Evolutionary conservation across 1,284 basidiomycete genomes (phyloP).

Genomic region (Naganishia cerealis): DNA sequence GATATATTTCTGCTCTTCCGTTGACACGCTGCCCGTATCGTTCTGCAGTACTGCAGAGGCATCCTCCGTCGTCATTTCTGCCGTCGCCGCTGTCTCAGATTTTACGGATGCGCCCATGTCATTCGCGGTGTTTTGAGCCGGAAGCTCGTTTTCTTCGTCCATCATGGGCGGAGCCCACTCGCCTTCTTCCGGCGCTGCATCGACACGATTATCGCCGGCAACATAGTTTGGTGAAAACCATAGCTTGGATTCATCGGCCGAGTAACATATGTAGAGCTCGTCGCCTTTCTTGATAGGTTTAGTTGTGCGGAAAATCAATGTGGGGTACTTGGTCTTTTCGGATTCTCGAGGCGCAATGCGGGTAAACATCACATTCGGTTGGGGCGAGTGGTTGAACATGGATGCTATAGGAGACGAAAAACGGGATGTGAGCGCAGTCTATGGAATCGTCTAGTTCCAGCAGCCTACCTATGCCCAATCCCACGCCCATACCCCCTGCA

Average conservation of each 20-base stretch:
- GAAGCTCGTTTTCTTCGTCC: conserved; percentile 8
- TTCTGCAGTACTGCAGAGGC: background rate
- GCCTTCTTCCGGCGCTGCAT: background rate
- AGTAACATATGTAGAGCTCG: conserved; percentile 52
- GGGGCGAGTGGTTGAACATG: conserved; percentile 54
- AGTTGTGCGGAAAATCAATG: conserved; percentile 46
- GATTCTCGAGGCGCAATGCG: conserved; percentile 33
- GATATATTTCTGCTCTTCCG: conserved; percentile 15
- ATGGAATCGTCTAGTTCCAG: background rate
- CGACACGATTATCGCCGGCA: background rate
- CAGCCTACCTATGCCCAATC: conserved; percentile 74
- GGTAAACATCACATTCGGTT: conserved; percentile 52
- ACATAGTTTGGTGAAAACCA: conserved; percentile 46
- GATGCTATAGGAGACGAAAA: conserved; percentile 41
- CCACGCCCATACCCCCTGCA: conserved; percentile 75
- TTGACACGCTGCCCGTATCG: background rate
- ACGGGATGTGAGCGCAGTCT: background rate
- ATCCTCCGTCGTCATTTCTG: background rate
- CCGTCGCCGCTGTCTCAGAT: conserved; percentile 4
- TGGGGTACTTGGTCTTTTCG: conserved; percentile 35
- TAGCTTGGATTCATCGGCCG: conserved; percentile 51
- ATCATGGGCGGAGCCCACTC: conserved; percentile 14
- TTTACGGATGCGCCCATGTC: conserved; percentile 17
- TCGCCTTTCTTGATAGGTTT: conserved; percentile 42
- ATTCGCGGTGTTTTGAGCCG: background rate